Evolutionary conservation across 2,329 filamentous ascomycete genomes (phyloP).

Genomic region (Juglanconis juglandina): DNA sequence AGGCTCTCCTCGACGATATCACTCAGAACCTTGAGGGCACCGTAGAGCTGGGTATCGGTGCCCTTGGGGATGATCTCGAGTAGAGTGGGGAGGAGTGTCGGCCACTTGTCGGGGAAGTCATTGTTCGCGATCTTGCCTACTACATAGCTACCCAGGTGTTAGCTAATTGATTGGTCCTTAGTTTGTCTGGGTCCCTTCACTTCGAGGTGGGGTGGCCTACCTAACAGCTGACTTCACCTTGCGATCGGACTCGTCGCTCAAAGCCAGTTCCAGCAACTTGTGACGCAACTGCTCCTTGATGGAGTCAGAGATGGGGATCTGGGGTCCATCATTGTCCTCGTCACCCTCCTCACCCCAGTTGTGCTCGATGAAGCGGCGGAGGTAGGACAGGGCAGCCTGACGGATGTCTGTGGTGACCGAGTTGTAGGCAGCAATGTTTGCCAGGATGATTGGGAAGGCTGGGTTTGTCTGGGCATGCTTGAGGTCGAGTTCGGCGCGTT

Average conservation of each 20-base stretch:
- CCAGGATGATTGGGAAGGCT: constrained; percentile 74
- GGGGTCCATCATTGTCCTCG: constrained; percentile 48
- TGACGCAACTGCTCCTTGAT: constrained; percentile 71
- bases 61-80: constrained; percentile 74
- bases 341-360: constrained; percentile 79
- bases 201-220: constrained; percentile 41
- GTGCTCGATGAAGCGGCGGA: constrained; percentile 78
- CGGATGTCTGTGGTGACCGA: constrained; percentile 72
- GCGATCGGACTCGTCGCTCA: constrained; percentile 70
- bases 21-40: constrained; percentile 79
- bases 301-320: constrained; percentile 66
- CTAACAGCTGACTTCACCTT: constrained; percentile 89
- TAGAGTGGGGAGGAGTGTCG: constrained; percentile 77
- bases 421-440: constrained; percentile 74
- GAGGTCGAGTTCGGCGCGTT: constrained; percentile 81
- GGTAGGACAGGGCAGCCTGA: constrained; percentile 74
- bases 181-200: neutral
- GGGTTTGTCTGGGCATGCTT: constrained; percentile 65
- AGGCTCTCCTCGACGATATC: constrained; percentile 92
- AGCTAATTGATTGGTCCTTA: constrained; percentile 11
- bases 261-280: constrained; percentile 71
- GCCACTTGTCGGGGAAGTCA: constrained; percentile 95
- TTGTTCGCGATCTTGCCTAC: constrained; percentile 91
- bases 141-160: constrained; percentile 48
- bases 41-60: constrained; percentile 77